These are phyloP conservation scores for Clonostachys solani DNA, from an alignment of 2,329 filamentous ascomycete species.

Conservation along the genomic window DNA sequence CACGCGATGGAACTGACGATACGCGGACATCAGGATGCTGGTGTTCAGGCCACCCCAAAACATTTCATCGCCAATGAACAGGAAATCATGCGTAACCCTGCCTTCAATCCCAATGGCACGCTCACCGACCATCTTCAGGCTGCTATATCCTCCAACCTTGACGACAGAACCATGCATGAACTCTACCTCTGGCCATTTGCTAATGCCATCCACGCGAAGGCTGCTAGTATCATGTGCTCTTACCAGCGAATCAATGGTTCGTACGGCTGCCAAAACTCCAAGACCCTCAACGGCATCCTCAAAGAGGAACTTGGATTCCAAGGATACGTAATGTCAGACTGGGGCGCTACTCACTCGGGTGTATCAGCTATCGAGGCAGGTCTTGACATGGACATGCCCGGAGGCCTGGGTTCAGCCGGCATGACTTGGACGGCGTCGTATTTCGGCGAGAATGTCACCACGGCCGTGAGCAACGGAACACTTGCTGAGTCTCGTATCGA, in stretches of 20 bases:
- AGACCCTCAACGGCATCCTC: slow-evolving; percentile 41
- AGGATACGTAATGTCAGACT: slow-evolving; percentile 38
- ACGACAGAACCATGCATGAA: slow-evolving; percentile 53
- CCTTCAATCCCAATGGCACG: slow-evolving; percentile 14
- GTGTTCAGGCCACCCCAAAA: slow-evolving; percentile 31
- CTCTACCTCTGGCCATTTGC: slow-evolving; percentile 28
- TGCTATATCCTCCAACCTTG: slow-evolving; percentile 39
- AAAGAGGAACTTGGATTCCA: slow-evolving; percentile 46
- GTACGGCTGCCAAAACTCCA: slow-evolving; percentile 44
- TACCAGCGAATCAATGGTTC: slow-evolving; percentile 42
- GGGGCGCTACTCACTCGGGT: slow-evolving; percentile 33
- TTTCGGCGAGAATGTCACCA: slow-evolving; percentile 40
- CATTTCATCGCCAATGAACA: slow-evolving; percentile 32
- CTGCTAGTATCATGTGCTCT: slow-evolving; percentile 35
- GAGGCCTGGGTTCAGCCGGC: slow-evolving; percentile 26
- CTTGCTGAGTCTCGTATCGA: slow-evolving; percentile 32
- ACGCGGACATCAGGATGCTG: slow-evolving; percentile 23
- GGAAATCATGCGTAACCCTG: slow-evolving; percentile 23
- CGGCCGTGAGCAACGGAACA: slow-evolving; percentile 42
- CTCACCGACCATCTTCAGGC: slow-evolving; percentile 15
- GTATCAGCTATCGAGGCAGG: slow-evolving; percentile 37
- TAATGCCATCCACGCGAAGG: slow-evolving; percentile 21
- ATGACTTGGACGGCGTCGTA: slow-evolving; percentile 17
- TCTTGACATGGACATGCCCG: slow-evolving; percentile 49
- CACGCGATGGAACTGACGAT: slow-evolving; percentile 33